Base-by-base conservation (phyloP, 106 monocot genomes). In the Dendrobium chrysotoxum region DNA sequence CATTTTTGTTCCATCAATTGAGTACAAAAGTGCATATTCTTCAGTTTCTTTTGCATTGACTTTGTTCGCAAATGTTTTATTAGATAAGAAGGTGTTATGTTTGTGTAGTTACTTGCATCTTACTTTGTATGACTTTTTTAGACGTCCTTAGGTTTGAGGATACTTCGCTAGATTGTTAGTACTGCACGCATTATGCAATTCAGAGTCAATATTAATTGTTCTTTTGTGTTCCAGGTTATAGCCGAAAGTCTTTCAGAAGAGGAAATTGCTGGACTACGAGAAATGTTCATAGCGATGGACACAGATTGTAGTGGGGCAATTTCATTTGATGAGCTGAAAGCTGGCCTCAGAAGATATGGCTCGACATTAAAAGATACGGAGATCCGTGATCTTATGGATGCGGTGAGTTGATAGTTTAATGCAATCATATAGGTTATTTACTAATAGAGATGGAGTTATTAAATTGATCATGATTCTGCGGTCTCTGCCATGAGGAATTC, bases 241-340 rank as follows among this genome's bases (percentile, higher is more conserved):
- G 90, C 90, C 40, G 90, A 87, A 65, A 90, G 90, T 75, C 85
- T 91, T 2, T 91, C 88, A 16, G 88, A 91, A 76, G 91, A 91
- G 78, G 88, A 91, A 79, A 91, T 89, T 81, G 91, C 91, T 80
- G 95, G 95, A 53, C 70, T 96, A 44, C 89, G 83, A 77, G 89
- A 91, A 85, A 91, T 94, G 89, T 94, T 94, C 76, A 76, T 80
- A 66, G 88, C 89, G 72, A 88, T 94, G 91, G 94, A 91, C 78
- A 88, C 91, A 0, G 89, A 89, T 72, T 88, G 83, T 78, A 89
- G 89, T 50, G 89, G 91, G 46, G 94, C 88, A 72, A 94, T 91
- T 42, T 88, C 94, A 57, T 94, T 89, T 64, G 89, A 91, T 71
- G 89, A 94, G 75, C 83, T 94, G 53, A 91, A 88, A 77, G 89